Percentiles rank a stretch among this genome's conserved stretches.
phyloP scores from a whole-genome alignment of 345 rosid species.

The Populus tremula region DNA sequence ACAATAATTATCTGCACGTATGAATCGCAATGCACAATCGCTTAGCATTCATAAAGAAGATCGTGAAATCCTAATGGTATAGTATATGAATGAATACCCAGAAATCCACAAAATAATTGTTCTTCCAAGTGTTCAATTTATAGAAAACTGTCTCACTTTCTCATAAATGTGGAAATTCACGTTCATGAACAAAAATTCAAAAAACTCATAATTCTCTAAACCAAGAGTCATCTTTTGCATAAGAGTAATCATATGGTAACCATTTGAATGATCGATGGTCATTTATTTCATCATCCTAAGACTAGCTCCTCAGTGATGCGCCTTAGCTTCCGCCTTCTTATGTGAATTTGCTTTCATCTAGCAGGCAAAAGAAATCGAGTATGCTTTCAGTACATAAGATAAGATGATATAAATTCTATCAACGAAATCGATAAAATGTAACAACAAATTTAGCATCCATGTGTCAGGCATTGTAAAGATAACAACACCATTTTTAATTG shows the following conservation, averaged over 20 bases:
- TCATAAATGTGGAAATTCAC: not conserved
- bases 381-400: not conserved
- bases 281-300: conserved; percentile 3
- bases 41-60: not conserved
- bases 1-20: not conserved
- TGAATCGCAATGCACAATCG: not conserved
- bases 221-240: not conserved
- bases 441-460: not conserved
- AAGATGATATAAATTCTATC: not conserved
- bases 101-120: not conserved
- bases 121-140: not conserved
- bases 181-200: not conserved
- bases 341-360: conserved; percentile 47
- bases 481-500: no score
- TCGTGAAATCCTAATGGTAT: not conserved
- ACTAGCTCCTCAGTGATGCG: conserved; percentile 19
- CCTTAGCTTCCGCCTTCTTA: conserved; percentile 55
- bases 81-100: not conserved
- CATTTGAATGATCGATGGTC: not conserved
- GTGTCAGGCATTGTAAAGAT: not conserved
- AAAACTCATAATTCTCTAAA: not conserved
- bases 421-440: not conserved
- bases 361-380: not conserved
- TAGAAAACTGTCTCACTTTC: not conserved
- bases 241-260: not conserved